These are phyloP conservation scores for Coleophoma crateriformis DNA, from an alignment of 2,329 filamentous ascomycete species.

Conservation along the genomic window DNA sequence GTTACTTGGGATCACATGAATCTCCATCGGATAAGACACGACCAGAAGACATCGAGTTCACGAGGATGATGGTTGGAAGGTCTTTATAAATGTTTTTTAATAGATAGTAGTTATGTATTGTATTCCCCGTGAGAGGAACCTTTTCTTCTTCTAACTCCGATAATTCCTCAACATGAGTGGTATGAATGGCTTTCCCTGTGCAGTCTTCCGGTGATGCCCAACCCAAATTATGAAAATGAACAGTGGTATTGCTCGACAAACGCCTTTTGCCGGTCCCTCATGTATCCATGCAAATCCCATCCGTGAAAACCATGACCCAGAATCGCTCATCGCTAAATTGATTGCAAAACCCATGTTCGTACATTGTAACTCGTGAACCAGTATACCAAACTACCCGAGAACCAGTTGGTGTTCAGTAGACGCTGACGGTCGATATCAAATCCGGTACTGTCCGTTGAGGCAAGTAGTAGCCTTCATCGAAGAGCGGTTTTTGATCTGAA, in stretches of 20 bases:
- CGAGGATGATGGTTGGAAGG: not conserved
- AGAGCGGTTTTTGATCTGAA: conserved; percentile 32
- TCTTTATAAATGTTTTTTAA: not conserved
- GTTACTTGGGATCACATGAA: no score
- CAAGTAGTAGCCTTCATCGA: conserved; percentile 43
- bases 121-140: not conserved
- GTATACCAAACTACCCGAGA: conserved; percentile 1
- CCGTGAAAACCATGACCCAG: not conserved
- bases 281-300: not conserved
- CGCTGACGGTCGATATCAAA: conserved; percentile 36
- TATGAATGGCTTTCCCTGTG: not conserved
- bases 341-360: not conserved
- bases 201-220: not conserved
- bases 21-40: no score
- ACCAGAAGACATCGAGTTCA: no score
- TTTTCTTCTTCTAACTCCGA: not conserved
- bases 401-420: conserved; percentile 30
- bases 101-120: no score
- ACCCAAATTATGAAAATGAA: not conserved
- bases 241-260: not conserved
- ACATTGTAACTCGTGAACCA: not conserved
- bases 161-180: not conserved
- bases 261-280: not conserved
- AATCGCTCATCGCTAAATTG: conserved; percentile 1
- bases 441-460: conserved; percentile 34